Percentiles rank a stretch among this genome's conserved stretches.
These are phyloP conservation scores for Solanum chiquidenum DNA, from an alignment of 257 asterid species.

Conservation along the genomic window DNA sequence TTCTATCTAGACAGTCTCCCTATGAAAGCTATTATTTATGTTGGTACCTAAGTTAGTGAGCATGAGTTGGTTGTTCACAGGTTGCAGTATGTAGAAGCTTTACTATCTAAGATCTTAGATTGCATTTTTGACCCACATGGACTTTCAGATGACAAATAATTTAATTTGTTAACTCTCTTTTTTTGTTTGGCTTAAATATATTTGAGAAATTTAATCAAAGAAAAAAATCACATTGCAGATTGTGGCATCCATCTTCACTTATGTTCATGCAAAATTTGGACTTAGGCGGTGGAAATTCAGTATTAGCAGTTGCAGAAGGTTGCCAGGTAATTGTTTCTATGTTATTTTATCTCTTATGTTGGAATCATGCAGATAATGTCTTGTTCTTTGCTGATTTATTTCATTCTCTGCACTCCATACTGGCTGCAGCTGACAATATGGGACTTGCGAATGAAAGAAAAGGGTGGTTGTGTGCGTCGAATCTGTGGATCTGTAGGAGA, in stretches of 20 bases:
- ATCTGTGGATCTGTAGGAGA: slow-evolving; percentile 77
- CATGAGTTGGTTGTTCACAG: neutral
- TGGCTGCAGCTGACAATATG: slow-evolving; percentile 64
- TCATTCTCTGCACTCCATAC: neutral
- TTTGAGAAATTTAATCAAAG: slow-evolving; percentile 1
- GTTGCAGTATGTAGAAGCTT: neutral
- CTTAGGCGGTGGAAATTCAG: slow-evolving; percentile 44
- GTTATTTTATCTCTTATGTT: neutral
- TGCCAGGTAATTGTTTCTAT: slow-evolving; percentile 50
- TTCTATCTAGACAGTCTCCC: neutral
- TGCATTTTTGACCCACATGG: neutral
- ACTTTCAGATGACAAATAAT: neutral
- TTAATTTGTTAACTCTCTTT: neutral
- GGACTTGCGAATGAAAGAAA: slow-evolving; percentile 85
- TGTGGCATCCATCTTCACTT: slow-evolving; percentile 76
- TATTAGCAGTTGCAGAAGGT: slow-evolving; percentile 79
- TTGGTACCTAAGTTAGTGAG: neutral
- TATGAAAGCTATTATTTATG: neutral
- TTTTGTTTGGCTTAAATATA: neutral
- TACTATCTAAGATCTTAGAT: neutral
- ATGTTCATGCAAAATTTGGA: slow-evolving; percentile 36
- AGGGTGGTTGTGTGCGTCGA: slow-evolving; percentile 84
- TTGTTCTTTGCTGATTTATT: neutral
- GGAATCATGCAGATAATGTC: neutral
- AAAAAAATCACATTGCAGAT: slow-evolving; percentile 31